A percentile compares a stretch with the other conserved stretches of the same genome.
phyloP scores from a whole-genome alignment of 2,329 filamentous ascomycete species.

The Pseudopyricularia javanii region DNA sequence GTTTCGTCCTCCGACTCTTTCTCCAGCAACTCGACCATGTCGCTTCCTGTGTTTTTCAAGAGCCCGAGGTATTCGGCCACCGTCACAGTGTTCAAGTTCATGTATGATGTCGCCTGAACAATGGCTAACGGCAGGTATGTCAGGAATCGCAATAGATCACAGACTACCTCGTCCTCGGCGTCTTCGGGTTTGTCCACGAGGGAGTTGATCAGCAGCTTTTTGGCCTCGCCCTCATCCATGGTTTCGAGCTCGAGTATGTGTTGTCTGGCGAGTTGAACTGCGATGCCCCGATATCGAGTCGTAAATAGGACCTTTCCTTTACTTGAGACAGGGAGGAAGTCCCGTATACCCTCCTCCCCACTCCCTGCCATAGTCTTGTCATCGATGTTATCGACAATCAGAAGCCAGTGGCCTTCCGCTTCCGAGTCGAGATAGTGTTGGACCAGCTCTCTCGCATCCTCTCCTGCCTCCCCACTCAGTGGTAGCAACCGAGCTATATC shows the following conservation, averaged over 20 bases:
- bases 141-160: constrained; percentile 4
- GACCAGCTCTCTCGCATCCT: constrained; percentile 5
- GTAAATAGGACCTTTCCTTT: constrained; percentile 4
- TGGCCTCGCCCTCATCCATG: constrained; percentile 2
- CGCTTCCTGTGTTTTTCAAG: constrained; percentile 12
- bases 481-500: constrained; percentile 17
- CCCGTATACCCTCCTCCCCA: neutral
- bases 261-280: neutral
- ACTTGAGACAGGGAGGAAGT: constrained; percentile 5
- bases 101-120: constrained; percentile 7
- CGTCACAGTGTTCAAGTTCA: constrained; percentile 4
- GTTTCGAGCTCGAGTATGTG: constrained; percentile 1
- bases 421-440: constrained; percentile 8
- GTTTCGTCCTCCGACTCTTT: constrained; percentile 17
- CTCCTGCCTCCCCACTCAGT: constrained; percentile 20
- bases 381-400: constrained; percentile 13
- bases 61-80: constrained; percentile 5
- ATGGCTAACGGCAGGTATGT: constrained; percentile 8
- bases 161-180: neutral
- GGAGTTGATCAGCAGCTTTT: neutral
- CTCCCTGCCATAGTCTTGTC: constrained; percentile 4
- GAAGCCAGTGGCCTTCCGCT: constrained; percentile 11
- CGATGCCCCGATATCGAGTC: constrained; percentile 4
- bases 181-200: neutral
- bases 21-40: constrained; percentile 16